phyloP scores from a whole-genome alignment of 345 rosid genomes.

The Eucalyptus guilfoylei region DNA sequence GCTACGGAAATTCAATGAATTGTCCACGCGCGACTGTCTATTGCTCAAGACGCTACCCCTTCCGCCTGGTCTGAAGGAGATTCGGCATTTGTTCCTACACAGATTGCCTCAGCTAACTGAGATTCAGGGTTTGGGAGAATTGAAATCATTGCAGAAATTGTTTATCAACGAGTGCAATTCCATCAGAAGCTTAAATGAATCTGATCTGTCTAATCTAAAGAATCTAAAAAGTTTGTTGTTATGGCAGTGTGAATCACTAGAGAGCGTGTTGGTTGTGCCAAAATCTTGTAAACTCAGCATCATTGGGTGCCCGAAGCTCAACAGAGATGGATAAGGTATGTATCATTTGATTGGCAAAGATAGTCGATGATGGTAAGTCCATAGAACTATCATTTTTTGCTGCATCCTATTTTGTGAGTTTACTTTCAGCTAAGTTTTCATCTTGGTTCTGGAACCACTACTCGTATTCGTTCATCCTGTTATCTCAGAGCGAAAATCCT shows the following conservation, averaged over 20 bases:
- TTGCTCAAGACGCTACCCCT: not conserved
- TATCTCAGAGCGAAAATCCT: no score
- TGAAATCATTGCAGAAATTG: not conserved
- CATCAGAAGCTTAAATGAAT: not conserved
- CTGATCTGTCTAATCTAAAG: not conserved
- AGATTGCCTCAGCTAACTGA: accelerated
- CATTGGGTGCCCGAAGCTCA: accelerated
- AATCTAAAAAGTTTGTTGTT: accelerated
- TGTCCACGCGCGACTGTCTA: accelerated
- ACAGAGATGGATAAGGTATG: no score
- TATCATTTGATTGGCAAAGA: no score
- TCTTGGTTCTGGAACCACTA: no score
- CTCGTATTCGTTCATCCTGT: no score
- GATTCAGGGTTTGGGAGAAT: not conserved
- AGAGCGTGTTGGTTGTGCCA: not conserved
- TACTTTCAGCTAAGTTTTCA: no score
- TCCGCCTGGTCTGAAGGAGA: not conserved
- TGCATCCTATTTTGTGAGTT: no score
- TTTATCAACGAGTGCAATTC: accelerated
- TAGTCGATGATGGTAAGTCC: no score
- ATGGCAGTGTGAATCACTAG: accelerated
- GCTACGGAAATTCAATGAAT: not conserved
- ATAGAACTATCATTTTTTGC: no score
- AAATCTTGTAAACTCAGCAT: accelerated
- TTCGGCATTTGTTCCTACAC: accelerated